Conservation (phyloP, 306 rosid genomes). For the Prunus salicina region DNA sequence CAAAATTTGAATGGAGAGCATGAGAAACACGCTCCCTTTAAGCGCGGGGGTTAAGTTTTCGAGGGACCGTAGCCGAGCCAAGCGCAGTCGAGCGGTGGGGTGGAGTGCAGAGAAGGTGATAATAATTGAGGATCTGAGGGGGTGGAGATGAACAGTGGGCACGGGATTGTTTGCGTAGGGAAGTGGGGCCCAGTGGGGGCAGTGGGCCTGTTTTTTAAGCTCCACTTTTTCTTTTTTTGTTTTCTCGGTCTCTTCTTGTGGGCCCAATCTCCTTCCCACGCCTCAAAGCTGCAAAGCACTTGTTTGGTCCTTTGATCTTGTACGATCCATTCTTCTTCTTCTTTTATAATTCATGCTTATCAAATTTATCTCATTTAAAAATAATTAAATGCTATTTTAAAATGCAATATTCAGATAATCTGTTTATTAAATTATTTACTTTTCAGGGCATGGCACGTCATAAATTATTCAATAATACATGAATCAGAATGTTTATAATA, state of each 20-base stretch:
- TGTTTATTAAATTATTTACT: too few relatives aligned
- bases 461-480: too few relatives aligned
- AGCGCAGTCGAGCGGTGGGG: slow-evolving; percentile 9
- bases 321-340: neutral
- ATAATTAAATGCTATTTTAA: too few relatives aligned
- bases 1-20: slow-evolving; percentile 35
- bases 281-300: neutral
- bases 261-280: neutral
- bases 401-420: too few relatives aligned
- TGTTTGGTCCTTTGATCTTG: neutral
- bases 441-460: too few relatives aligned
- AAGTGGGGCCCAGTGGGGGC: slow-evolving; percentile 5
- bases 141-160: neutral
- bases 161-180: neutral
- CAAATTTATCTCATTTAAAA: neutral
- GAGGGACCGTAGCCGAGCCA: neutral
- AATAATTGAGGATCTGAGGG: slow-evolving; percentile 20
- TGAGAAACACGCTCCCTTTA: slow-evolving; percentile 27
- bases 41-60: neutral
- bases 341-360: neutral
- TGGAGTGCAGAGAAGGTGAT: slow-evolving; percentile 13
- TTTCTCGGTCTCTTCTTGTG: neutral
- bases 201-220: neutral
- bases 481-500: too few relatives aligned
- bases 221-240: neutral